Evolutionary conservation across 352 stramenopile species (phyloP).

Genomic region (Discostella stelligera): DNA sequence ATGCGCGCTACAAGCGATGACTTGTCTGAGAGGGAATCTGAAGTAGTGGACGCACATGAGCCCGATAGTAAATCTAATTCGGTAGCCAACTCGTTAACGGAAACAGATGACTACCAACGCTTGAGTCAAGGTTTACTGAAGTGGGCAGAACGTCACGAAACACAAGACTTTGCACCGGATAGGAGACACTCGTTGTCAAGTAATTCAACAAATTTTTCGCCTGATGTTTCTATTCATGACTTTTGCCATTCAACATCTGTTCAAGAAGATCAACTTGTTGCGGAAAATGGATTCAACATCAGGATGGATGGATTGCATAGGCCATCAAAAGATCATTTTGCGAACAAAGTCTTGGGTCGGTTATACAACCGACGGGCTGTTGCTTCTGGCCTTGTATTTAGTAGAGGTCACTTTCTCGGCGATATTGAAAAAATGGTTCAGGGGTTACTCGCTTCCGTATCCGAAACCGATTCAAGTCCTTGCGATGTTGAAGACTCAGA

Average conservation of each 20-base stretch:
- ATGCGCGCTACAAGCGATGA: conserved; percentile 9
- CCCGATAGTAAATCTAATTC: neutral
- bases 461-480: conserved; percentile 15
- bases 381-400: conserved; percentile 74
- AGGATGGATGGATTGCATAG: conserved; percentile 1
- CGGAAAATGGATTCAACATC: neutral
- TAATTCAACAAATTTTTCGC: conserved; percentile 23
- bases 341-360: conserved; percentile 75
- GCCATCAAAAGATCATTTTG: conserved; percentile 64
- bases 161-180: conserved; percentile 5
- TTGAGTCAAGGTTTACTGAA: conserved; percentile 63
- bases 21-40: conserved; percentile 10
- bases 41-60: conserved; percentile 7
- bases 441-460: conserved; percentile 53
- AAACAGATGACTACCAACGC: conserved; percentile 60
- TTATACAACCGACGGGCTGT: conserved; percentile 73
- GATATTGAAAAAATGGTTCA: conserved; percentile 82
- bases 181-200: conserved; percentile 15
- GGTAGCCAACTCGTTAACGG: conserved; percentile 28
- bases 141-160: conserved; percentile 53
- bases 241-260: conserved; percentile 26
- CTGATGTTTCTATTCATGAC: conserved; percentile 42
- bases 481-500: conserved; percentile 15
- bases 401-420: conserved; percentile 75
- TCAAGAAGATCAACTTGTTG: conserved; percentile 14